phyloP scores from a whole-genome alignment of 73 alveolate genomes.

The Tetrahymena malaccensis region DNA sequence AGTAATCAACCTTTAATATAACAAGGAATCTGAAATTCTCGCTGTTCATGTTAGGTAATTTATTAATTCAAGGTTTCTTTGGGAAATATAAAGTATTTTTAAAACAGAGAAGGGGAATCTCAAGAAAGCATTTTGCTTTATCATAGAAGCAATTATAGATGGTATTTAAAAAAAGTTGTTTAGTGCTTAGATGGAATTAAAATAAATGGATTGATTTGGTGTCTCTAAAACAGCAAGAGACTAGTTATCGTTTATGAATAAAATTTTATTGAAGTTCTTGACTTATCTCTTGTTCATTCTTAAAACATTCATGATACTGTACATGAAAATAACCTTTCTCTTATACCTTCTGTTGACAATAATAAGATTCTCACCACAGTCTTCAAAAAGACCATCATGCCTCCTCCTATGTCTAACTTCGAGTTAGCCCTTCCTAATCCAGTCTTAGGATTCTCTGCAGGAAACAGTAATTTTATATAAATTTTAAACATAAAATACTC shows the following conservation, averaged over 20 bases:
- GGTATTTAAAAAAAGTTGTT: conserved; percentile 58
- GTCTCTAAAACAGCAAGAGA: background rate
- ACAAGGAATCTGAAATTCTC: conserved; percentile 34
- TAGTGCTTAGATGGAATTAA: background rate
- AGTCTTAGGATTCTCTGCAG: background rate
- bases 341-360: background rate
- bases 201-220: background rate
- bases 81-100: background rate
- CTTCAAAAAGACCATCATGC: conserved; percentile 30
- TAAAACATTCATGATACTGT: background rate
- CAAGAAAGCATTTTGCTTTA: conserved; percentile 11
- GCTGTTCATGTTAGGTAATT: conserved; percentile 9
- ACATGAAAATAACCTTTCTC: conserved; percentile 5
- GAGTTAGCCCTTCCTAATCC: conserved; percentile 1
- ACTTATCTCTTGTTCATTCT: background rate
- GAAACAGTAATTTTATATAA: background rate
- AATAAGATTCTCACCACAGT: conserved; percentile 4
- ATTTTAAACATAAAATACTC: background rate
- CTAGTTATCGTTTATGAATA: background rate
- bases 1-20: conserved; percentile 5
- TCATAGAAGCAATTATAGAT: conserved; percentile 64
- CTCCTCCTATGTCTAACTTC: conserved; percentile 46
- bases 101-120: background rate
- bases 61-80: background rate
- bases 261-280: background rate